Evolutionary conservation across 164 flowering plant genomes (phyloP), one percentile per base, ranked within the genome.

Genomic region (Magnolia sinica): DNA sequence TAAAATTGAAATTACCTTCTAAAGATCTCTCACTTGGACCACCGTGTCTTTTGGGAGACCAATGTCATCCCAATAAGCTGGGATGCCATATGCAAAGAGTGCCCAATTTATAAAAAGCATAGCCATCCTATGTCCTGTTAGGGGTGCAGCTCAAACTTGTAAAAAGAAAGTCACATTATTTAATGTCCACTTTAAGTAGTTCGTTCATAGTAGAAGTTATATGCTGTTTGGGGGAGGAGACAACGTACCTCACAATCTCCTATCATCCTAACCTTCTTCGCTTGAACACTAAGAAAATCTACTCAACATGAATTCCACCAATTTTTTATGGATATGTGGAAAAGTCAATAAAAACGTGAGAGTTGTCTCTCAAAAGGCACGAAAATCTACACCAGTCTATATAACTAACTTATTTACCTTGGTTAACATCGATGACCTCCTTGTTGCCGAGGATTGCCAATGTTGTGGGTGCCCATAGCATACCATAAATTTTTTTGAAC

Each of bases 61-160:
- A 7, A 92, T 81, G 72, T 94, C 97, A 63, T 91, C 93, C 94
- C 96, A 91, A 52, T 85, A n/a, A 8, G 94, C 95, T 6, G 94
- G 89, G 31, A 94, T 84, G 8, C 83, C 1, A 55, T 2, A 8
- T 11, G 81, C 80, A 58, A 4, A 3, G 0, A 85, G 77, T 1
- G 89, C 84, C 68, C 91, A 71, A 80, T 92, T 94, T 18, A 91
- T 71, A 22, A 94, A 81, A 16, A 94, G 77, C 7, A 90, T 64
- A 3, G 78, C 97, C 65, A 88, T 89, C 78, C 92, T 85, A 73
- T 91, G 85, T 8, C 85, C 86, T 1, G 91, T 83, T 50, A 94
- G 89, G 1, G 92, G 94, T 49, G 91, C 98, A 72, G 95, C 89
- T 97, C 98, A 94, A 63, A 93, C 72, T 96, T 92, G 84, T 29